These are phyloP conservation scores for Hordeum vulgare DNA, from an alignment of 176 grass and related monocot genomes.

Conservation along the genomic window MorexV3_pseudomolecules_assembly NC_058521.1:208258860-208259359, in stretches of 20 bases:
- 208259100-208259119: neutral
- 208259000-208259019: no score
- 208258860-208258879: no score
- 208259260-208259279: neutral
- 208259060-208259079: no score
- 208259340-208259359: slow-evolving; percentile 58
- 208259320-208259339: slow-evolving; percentile 62
- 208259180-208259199: slow-evolving; percentile 60
- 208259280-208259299: slow-evolving; percentile 23
- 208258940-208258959: no score
- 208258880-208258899: no score
- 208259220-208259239: slow-evolving; percentile 33
- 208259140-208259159: slow-evolving; percentile 75
- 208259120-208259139: slow-evolving; percentile 31
- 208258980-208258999: no score
- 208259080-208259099: no score
- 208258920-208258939: no score
- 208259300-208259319: slow-evolving; percentile 66
- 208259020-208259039: no score
- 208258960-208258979: no score
- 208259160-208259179: slow-evolving; percentile 60
- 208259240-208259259: neutral
- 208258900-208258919: no score
- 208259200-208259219: slow-evolving; percentile 49
- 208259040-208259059: no score